Percentiles rank a stretch among this genome's conserved stretches.
These are phyloP conservation scores for Cryphonectria parasitica DNA, from an alignment of 2,329 filamentous ascomycete genomes.

Conservation along the genomic window DNA sequence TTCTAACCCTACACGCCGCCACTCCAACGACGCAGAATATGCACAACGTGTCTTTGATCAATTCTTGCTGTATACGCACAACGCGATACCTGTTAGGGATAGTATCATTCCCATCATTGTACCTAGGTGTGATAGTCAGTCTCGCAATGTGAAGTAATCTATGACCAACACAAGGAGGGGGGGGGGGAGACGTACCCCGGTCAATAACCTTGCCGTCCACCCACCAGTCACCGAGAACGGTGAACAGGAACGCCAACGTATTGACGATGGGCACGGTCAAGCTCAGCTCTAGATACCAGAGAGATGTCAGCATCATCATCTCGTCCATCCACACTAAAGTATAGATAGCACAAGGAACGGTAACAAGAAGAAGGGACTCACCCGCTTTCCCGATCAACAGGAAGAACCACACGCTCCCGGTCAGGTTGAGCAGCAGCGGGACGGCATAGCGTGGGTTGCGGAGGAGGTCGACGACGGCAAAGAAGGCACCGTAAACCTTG, in stretches of 20 bases:
- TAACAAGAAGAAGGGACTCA: conserved; percentile 14
- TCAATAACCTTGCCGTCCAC: conserved; percentile 90
- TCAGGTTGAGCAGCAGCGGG: conserved; percentile 84
- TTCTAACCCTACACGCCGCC: not conserved
- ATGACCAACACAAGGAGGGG: not conserved
- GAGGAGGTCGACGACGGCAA: conserved; percentile 77
- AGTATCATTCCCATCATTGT: conserved; percentile 82
- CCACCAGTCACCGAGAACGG: conserved; percentile 92
- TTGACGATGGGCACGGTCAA: conserved; percentile 95
- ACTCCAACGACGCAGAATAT: not conserved
- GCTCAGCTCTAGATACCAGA: conserved; percentile 70
- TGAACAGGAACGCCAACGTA: conserved; percentile 93
- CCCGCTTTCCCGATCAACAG: conserved; percentile 82
- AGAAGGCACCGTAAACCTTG: conserved; percentile 68
- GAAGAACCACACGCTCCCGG: conserved; percentile 96
- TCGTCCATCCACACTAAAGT: not conserved
- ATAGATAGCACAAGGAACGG: not conserved
- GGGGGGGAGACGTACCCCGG: conserved; percentile 59
- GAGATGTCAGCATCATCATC: not conserved
- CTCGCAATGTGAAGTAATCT: not conserved
- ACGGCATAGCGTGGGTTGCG: conserved; percentile 82
- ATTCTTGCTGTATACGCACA: conserved; percentile 77
- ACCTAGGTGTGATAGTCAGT: conserved; percentile 52
- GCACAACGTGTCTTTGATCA: not conserved
- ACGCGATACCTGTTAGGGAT: conserved; percentile 77